These are phyloP conservation scores for Phytophthora vignae DNA, from an alignment of 352 stramenopile species.

Conservation along the genomic window DNA sequence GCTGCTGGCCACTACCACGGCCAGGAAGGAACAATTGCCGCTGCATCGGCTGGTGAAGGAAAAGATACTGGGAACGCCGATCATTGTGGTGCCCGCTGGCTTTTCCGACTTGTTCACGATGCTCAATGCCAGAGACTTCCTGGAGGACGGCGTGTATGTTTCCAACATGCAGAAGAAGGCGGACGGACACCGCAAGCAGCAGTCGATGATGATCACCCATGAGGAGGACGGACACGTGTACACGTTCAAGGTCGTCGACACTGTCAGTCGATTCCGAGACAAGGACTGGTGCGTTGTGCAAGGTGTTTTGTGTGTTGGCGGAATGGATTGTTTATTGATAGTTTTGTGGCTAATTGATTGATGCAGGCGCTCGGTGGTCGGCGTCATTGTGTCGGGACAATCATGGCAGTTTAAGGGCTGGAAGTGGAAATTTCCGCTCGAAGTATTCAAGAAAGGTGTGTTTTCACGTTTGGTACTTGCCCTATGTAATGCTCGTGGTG, in stretches of 20 bases:
- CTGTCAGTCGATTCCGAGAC: slow-evolving; percentile 80
- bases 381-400: slow-evolving; percentile 90
- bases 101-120: slow-evolving; percentile 91
- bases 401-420: slow-evolving; percentile 95
- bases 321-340: background rate
- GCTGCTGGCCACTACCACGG: slow-evolving; percentile 45
- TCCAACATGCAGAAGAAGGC: slow-evolving; percentile 89
- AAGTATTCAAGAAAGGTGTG: slow-evolving; percentile 92
- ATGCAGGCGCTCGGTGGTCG: slow-evolving; percentile 86
- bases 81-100: slow-evolving; percentile 91
- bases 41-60: slow-evolving; percentile 75
- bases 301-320: background rate
- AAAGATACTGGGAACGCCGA: slow-evolving; percentile 86
- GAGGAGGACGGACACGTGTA: slow-evolving; percentile 84
- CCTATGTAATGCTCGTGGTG: background rate
- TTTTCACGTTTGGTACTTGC: background rate
- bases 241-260: slow-evolving; percentile 93
- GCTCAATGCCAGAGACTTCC: slow-evolving; percentile 90
- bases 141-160: slow-evolving; percentile 84
- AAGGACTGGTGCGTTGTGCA: slow-evolving; percentile 81
- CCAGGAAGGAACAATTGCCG: slow-evolving; percentile 72
- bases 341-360: background rate
- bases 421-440: slow-evolving; percentile 93
- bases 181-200: slow-evolving; percentile 80
- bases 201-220: slow-evolving; percentile 85